Evolutionary conservation across 108 stramenopile genomes (phyloP), one percentile per base, ranked within the genome.

Genomic region (Mayamaea pseudoterrestris): DNA sequence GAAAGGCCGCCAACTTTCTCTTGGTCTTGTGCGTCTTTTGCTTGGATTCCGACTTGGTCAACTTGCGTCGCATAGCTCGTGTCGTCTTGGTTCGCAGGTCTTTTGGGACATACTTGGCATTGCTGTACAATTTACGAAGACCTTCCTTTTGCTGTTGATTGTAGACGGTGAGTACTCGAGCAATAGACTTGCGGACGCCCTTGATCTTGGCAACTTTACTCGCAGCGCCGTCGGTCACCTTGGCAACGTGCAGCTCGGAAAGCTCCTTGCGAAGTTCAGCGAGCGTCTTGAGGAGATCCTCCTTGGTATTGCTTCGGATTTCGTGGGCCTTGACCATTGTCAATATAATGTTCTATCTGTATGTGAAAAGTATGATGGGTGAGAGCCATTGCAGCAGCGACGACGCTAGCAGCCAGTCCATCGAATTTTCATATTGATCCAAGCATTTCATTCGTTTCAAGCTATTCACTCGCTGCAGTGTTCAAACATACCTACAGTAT

Each of bases 161-260:
- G 94, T 94, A 91, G 27, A 98, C 95, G 26, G 98, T 98, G 47
- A 98, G 73, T 35, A 96, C 76, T 31, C 98, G 94, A 5, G 98
- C 98, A 54, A 98, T 98, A 31, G 69, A 76, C 60, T 97, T 97
- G 71, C 98, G 98, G 35, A 98, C 95, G 39, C 63, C 71, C 65
- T 92, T 85, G 83, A 98, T 98, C 86, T 98, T 98, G 58, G 95
- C 94, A 57, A 98, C 89, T 79, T 98, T 98, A 45, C 90, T 86
- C 18, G 93, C 93, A 13, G 98, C 95, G 27, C 95, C 94, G 45
- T 93, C 94, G 17, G 95, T 97, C 21, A 98, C 95, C 78, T 98
- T 89, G 54, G 95, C 95, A 18, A 97, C 95, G 53, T 92, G 88
- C 60, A 98, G 78, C 54, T 80, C 82, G 28, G 81, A 58, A 35